phyloP scores from a whole-genome alignment of 495 filamentous ascomycete species.

The Lepraria neglecta region DNA sequence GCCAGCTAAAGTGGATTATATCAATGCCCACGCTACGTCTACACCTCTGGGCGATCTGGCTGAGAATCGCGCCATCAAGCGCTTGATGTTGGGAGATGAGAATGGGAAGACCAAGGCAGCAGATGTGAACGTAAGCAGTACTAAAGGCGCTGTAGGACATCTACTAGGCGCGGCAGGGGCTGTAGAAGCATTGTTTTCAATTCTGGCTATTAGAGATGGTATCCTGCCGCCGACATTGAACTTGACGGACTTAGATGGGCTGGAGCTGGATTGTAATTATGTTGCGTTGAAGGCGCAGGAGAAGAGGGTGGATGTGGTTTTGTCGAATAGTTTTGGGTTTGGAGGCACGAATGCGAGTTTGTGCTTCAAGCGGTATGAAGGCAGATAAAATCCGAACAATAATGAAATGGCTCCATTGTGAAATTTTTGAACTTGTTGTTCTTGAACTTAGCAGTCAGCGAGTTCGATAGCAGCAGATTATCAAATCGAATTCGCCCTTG shows the following conservation, averaged over 20 bases:
- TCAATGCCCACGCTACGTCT: conserved; percentile 93
- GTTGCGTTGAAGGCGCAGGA: conserved; percentile 65
- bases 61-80: conserved; percentile 77
- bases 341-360: conserved; percentile 92
- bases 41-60: conserved; percentile 80
- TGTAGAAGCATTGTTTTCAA: conserved; percentile 77
- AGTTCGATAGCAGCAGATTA: too few species aligned
- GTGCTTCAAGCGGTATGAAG: conserved; percentile 58
- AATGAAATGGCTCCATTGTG: too few species aligned
- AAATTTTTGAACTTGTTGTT: too few species aligned
- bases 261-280: conserved; percentile 82
- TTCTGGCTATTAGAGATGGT: conserved; percentile 71
- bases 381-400: neutral
- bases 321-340: conserved; percentile 98
- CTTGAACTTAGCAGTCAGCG: too few species aligned
- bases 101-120: conserved; percentile 55
- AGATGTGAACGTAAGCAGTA: conserved; percentile 80
- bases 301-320: conserved; percentile 60
- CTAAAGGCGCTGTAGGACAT: conserved; percentile 90
- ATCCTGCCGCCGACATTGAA: conserved; percentile 84
- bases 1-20: conserved; percentile 73
- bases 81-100: conserved; percentile 61
- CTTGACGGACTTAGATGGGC: conserved; percentile 52
- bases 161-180: conserved; percentile 85
- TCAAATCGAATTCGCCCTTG: too few species aligned